phyloP scores from a whole-genome alignment of 2,329 filamentous ascomycete species.

The Diaporthe longicolla region DNA sequence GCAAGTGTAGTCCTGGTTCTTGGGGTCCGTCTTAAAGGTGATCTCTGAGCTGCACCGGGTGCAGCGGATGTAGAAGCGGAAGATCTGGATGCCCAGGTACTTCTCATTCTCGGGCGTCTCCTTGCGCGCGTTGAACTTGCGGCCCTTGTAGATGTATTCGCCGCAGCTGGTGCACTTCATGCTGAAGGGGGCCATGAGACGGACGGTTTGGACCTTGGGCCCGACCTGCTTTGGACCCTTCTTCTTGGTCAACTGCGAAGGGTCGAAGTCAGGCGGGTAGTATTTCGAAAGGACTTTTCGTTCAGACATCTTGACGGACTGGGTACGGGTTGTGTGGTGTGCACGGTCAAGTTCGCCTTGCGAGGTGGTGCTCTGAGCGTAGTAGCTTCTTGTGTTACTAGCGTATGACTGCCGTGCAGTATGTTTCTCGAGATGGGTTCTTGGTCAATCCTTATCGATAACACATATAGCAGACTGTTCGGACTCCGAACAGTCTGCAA shows the following conservation, averaged over 20 bases:
- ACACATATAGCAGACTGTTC: not conserved
- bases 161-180: conserved; percentile 77
- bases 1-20: conserved; percentile 85
- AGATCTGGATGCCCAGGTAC: conserved; percentile 90
- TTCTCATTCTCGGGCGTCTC: conserved; percentile 90
- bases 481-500: too few species aligned
- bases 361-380: not conserved
- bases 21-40: conserved; percentile 94
- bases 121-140: conserved; percentile 96
- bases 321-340: not conserved
- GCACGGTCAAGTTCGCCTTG: not conserved
- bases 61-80: conserved; percentile 91
- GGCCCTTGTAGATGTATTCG: conserved; percentile 89
- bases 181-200: conserved; percentile 89
- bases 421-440: not conserved
- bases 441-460: not conserved
- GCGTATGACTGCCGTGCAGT: not conserved
- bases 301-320: conserved; percentile 77
- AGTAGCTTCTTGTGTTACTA: not conserved
- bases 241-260: conserved; percentile 81
- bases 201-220: conserved; percentile 86
- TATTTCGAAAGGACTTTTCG: conserved; percentile 81
- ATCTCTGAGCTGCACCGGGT: conserved; percentile 90
- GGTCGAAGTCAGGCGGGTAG: conserved; percentile 89
- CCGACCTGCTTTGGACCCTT: conserved; percentile 79